A percentile compares a stretch with the other conserved stretches of the same genome.
Conservation (phyloP, 2,329 filamentous ascomycete genomes). For the Cladophialophora chaetospira region DNA sequence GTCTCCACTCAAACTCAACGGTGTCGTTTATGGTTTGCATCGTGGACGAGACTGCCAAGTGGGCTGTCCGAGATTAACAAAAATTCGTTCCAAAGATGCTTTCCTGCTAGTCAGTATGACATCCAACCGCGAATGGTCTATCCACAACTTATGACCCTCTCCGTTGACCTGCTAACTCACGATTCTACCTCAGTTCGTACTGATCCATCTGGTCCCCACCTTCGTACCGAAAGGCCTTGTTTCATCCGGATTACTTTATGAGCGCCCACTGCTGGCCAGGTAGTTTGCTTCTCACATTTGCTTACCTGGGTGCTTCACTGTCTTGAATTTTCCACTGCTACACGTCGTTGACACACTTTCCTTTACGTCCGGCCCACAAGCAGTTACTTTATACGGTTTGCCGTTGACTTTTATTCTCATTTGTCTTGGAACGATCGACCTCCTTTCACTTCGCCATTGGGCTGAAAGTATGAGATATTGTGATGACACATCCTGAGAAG, state of each 20-base stretch:
- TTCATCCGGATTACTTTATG: slow-evolving; percentile 1
- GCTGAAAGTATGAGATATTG: not conserved
- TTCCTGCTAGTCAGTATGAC: slow-evolving; percentile 4
- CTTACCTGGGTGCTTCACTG: not conserved
- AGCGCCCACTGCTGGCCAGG: not conserved
- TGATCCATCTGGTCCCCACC: slow-evolving; percentile 9
- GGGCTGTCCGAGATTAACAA: slow-evolving; percentile 7
- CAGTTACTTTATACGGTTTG: not conserved
- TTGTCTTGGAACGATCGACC: too few relatives aligned
- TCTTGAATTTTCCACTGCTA: not conserved
- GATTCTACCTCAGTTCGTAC: slow-evolving; percentile 3
- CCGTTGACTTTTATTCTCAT: not conserved
- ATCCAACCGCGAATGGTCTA: slow-evolving; percentile 1
- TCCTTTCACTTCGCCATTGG: not conserved
- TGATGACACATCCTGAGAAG: slow-evolving; percentile 8
- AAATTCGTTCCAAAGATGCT: slow-evolving; percentile 1
- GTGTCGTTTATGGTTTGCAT: slow-evolving; percentile 2
- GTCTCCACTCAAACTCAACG: too few relatives aligned
- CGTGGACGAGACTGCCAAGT: slow-evolving; percentile 3
- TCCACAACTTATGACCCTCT: slow-evolving; percentile 8
- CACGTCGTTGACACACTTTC: not conserved
- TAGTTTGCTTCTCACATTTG: not conserved
- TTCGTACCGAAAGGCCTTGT: slow-evolving; percentile 6
- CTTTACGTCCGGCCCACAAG: not conserved
- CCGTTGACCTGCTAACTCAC: not conserved